These are phyloP conservation scores for Basipetospora chlamydospora DNA, from an alignment of 2,329 filamentous ascomycete genomes.

Conservation along the genomic window DNA sequence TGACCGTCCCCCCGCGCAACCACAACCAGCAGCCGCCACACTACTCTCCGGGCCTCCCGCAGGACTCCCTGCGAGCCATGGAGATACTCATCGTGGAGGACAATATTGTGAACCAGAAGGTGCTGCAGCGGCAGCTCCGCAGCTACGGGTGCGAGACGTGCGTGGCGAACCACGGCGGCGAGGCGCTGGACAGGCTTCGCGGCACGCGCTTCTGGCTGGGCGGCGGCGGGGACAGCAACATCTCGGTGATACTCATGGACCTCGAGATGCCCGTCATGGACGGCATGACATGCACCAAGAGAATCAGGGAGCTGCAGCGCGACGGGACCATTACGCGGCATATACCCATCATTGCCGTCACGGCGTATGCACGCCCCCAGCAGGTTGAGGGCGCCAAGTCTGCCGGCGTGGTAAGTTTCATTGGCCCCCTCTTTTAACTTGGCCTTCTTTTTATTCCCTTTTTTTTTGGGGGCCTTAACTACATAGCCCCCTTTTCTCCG, in stretches of 20 bases:
- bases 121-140: conserved; percentile 46
- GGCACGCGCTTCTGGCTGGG: conserved; percentile 41
- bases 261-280: conserved; percentile 79
- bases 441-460: no score
- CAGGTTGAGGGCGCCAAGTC: conserved; percentile 50
- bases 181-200: conserved; percentile 43
- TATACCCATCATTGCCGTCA: conserved; percentile 72
- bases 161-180: conserved; percentile 50
- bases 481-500: no score
- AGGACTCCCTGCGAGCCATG: conserved; percentile 20
- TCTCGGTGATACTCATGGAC: conserved; percentile 64
- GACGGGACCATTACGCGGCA: conserved; percentile 47
- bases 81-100: conserved; percentile 54
- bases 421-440: no score
- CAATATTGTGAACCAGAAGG: conserved; percentile 52
- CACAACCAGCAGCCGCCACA: not conserved
- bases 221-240: conserved; percentile 30
- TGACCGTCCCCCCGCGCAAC: no score
- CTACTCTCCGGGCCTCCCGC: conserved; percentile 2
- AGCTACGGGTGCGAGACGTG: conserved; percentile 45
- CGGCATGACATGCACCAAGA: conserved; percentile 56
- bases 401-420: conserved; percentile 56
- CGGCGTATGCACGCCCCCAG: conserved; percentile 55
- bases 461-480: no score
- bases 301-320: conserved; percentile 53